Base-by-base conservation (phyloP, 2,329 filamentous ascomycete genomes). In the Beauveria caledonica region DNA sequence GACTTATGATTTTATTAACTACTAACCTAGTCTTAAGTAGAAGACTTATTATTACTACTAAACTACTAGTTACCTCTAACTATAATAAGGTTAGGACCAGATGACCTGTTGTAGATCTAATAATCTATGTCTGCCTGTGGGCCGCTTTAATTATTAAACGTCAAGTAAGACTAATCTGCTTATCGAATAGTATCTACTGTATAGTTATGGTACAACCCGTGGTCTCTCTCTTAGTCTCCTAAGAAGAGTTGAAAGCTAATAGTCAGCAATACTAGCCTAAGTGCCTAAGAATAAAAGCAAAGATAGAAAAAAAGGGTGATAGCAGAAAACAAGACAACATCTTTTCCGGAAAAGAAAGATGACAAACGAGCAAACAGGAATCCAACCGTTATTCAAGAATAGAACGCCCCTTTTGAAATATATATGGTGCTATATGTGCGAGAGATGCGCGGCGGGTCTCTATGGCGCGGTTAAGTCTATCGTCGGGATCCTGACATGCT, bases 401-500 rank as follows among this genome's bases (percentile, higher is more conserved):
- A 29, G 46, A 58, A 54, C 58, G 58, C 58, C 58, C 33, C 40
- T 42, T 11, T 29, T 10, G 17, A 42, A 55, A 50, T 42, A 23
- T 55, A 59, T 52, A 48, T 52, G 48, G 48, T 59, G 23, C 8
- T 59, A 50, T 58, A 44, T 58, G 45, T 51, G 39, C 9, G 17
- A 19, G 36, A 33, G 50, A 54, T 27, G 29, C 9, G 13, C 9
- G 33, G 7, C 11, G 25, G n/a, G 21, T 19, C 21, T 27, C 27
- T 42, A 40, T 39, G n/a, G 21, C 40, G 50, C 51, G 45, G 9
- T 13, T 54, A 68, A 69, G 67, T 67, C 44, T 65, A 66, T 55
- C 66, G 66, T 60, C 65, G 62, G 48, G 62, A 64, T 19, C 49
- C 50, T 7, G 72, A 71, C 72, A 75, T 75, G 4, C 74, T 66